Conservation (phyloP, 1,284 basidiomycete species). For the Ustilago cynodontis region DNA sequence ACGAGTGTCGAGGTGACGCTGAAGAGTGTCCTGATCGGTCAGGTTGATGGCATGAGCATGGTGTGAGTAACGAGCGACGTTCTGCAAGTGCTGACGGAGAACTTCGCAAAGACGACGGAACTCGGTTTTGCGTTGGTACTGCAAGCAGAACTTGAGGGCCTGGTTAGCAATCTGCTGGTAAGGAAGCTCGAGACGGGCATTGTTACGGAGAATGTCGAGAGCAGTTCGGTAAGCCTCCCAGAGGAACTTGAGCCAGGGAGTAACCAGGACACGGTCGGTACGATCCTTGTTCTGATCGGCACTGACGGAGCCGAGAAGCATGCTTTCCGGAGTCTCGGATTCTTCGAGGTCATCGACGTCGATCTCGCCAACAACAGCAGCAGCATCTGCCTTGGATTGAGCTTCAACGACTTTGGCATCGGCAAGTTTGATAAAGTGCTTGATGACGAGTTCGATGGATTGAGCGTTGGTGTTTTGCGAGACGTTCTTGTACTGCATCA, state of each 20-base stretch:
- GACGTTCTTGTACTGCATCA: constrained; percentile 82
- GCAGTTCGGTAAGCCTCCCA: constrained; percentile 99
- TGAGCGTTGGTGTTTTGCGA: constrained; percentile 87
- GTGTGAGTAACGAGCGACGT: constrained; percentile 94
- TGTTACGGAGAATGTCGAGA: constrained; percentile 96
- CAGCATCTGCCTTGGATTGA: constrained; percentile 67
- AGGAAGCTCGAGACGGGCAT: constrained; percentile 89
- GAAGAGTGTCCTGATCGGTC: constrained; percentile 92
- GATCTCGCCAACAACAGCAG: constrained; percentile 67
- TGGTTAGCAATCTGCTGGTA: constrained; percentile 99
- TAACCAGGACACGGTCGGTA: constrained; percentile 93
- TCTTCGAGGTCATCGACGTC: constrained; percentile 72
- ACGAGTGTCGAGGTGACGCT: constrained; percentile 96
- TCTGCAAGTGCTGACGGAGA: constrained; percentile 91
- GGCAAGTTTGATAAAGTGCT: constrained; percentile 86
- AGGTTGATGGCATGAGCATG: constrained; percentile 98
- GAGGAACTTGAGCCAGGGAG: constrained; percentile 96
- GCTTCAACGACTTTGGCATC: constrained; percentile 77
- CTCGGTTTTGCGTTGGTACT: constrained; percentile 94
- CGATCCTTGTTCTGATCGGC: constrained; percentile 94
- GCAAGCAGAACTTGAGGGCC: constrained; percentile 96
- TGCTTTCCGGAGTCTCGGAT: constrained; percentile 90
- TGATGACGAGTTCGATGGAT: constrained; percentile 93
- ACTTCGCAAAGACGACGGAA: constrained; percentile 98
- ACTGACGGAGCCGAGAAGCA: constrained; percentile 86